These are phyloP conservation scores for Aspergillus puulaauensis DNA, from an alignment of 2,329 filamentous ascomycete species.

Conservation along the genomic window DNA sequence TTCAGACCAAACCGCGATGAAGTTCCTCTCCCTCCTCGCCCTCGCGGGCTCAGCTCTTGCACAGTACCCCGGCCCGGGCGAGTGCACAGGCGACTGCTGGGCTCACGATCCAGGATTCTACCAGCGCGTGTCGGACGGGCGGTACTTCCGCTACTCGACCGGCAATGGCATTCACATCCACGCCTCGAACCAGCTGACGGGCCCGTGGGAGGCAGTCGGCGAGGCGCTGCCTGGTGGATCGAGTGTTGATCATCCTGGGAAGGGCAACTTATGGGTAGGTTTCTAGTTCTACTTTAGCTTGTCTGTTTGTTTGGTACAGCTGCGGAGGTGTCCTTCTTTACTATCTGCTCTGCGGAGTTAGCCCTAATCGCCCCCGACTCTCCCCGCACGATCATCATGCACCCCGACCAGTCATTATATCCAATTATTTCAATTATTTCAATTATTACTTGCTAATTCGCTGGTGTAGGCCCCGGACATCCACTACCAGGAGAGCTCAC, in stretches of 20 bases:
- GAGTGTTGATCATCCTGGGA: slow-evolving; percentile 45
- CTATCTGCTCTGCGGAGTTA: background rate
- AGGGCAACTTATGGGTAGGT: slow-evolving; percentile 50
- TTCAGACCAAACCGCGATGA: background rate
- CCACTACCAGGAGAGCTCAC: slow-evolving; percentile 50
- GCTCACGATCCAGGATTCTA: slow-evolving; percentile 53
- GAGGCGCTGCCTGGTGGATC: slow-evolving; percentile 47
- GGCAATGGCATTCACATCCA: slow-evolving; percentile 51
- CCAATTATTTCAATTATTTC: background rate
- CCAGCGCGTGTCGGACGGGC: slow-evolving; percentile 49
- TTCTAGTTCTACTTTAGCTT: background rate
- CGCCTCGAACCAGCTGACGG: slow-evolving; percentile 46
- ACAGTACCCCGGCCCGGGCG: slow-evolving; percentile 28
- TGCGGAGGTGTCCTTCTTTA: background rate
- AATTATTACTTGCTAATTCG: no score
- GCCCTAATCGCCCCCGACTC: background rate
- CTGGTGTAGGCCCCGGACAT: slow-evolving; percentile 62
- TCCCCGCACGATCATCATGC: background rate
- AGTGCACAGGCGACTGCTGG: slow-evolving; percentile 35
- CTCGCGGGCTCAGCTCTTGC: background rate
- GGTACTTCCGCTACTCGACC: slow-evolving; percentile 56
- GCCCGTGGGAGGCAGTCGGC: slow-evolving; percentile 52
- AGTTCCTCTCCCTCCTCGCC: slow-evolving; percentile 18
- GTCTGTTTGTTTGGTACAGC: background rate
- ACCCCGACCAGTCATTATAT: background rate